These are phyloP conservation scores for Oropetium thomaeum DNA, from an alignment of 176 grass and related monocot species.

Conservation along the genomic window DNA sequence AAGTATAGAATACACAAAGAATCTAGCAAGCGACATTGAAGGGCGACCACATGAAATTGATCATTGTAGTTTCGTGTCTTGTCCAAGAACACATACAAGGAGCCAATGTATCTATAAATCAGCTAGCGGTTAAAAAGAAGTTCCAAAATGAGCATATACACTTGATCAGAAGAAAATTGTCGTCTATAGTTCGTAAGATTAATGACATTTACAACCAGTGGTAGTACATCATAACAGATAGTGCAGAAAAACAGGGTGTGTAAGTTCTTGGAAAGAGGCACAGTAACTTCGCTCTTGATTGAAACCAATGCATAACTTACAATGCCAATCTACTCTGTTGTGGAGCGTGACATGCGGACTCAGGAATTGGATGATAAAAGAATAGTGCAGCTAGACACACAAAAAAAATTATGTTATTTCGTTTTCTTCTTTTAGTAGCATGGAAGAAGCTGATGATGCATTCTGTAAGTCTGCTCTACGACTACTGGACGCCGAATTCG, in stretches of 20 bases:
- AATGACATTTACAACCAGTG: slow-evolving; percentile 38
- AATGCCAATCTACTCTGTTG: not conserved
- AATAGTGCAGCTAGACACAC: not conserved
- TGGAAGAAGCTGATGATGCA: slow-evolving; percentile 34
- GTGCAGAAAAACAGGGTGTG: slow-evolving; percentile 5
- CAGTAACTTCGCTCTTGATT: not conserved
- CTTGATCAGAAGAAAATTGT: slow-evolving; percentile 2
- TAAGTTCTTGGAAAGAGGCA: slow-evolving; percentile 13
- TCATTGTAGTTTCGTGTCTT: slow-evolving; percentile 24
- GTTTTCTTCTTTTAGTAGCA: slow-evolving; percentile 76
- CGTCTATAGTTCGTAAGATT: slow-evolving; percentile 16
- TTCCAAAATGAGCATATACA: slow-evolving; percentile 36
- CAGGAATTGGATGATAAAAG: not conserved
- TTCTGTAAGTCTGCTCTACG: slow-evolving; percentile 24
- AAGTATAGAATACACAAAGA: too few species aligned
- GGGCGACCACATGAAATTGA: too few species aligned
- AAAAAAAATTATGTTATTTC: slow-evolving; percentile 51
- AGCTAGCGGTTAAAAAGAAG: slow-evolving; percentile 11
- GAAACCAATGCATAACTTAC: slow-evolving; percentile 25
- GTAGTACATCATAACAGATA: slow-evolving; percentile 18
- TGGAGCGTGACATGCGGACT: not conserved
- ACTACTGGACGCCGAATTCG: slow-evolving; percentile 27
- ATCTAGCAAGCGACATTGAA: too few species aligned
- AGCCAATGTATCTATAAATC: slow-evolving; percentile 36
- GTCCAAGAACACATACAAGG: slow-evolving; percentile 5